Conservation (phyloP, 1,284 basidiomycete genomes). For the Naganishia liquefaciens region DNA sequence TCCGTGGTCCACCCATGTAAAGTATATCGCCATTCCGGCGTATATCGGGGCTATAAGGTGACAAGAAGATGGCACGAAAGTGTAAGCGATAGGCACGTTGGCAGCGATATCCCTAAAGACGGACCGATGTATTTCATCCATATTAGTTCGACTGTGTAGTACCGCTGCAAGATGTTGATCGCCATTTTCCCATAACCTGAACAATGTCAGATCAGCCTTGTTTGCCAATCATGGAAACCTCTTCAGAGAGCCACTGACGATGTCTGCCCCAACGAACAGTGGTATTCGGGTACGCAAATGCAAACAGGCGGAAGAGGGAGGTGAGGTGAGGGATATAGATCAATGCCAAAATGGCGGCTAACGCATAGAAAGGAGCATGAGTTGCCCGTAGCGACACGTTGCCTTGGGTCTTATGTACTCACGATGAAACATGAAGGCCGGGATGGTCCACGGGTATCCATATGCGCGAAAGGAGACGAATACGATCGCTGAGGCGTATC, state of each 20-base stretch:
- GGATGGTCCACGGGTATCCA: conserved; percentile 20
- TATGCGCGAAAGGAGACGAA: conserved; percentile 17
- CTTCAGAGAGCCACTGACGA: neutral
- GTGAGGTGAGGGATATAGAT: conserved; percentile 25
- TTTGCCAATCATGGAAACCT: neutral
- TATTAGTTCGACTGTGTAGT: conserved; percentile 15
- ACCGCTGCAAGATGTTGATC: conserved; percentile 18
- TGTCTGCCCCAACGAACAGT: conserved; percentile 16
- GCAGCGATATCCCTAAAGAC: neutral
- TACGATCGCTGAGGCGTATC: conserved; percentile 18
- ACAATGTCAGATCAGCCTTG: neutral
- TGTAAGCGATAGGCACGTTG: neutral
- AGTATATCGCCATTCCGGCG: conserved; percentile 14
- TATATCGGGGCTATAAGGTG: conserved; percentile 10
- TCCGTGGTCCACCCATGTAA: conserved; percentile 25
- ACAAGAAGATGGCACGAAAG: neutral
- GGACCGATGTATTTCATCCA: conserved; percentile 26
- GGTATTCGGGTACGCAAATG: conserved; percentile 24
- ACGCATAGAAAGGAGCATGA: neutral
- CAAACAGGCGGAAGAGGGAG: conserved; percentile 22
- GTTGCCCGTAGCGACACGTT: too few species aligned
- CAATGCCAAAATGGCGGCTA: conserved; percentile 7
- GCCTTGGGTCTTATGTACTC: neutral
- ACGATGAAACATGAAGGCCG: conserved; percentile 7
- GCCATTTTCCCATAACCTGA: conserved; percentile 23